Evolutionary conservation across 2,329 filamentous ascomycete species (phyloP).

Genomic region (Pseudogymnoascus sp.): DNA sequence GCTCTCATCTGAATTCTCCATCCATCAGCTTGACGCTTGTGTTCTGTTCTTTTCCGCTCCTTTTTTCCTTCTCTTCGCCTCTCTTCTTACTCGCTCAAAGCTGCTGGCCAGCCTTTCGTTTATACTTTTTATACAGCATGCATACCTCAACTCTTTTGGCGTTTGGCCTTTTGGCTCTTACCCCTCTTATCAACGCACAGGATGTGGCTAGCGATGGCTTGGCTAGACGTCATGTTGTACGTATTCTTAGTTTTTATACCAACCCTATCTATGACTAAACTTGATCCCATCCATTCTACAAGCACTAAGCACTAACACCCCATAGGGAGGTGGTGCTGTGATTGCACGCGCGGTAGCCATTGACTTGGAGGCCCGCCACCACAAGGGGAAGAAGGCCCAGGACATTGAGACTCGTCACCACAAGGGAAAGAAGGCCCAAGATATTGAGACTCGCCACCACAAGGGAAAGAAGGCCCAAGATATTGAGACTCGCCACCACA

Average conservation of each 20-base stretch:
- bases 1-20: conserved; percentile 17
- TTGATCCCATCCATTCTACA: background rate
- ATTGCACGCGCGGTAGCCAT: background rate
- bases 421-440: background rate
- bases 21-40: conserved; percentile 13
- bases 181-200: conserved; percentile 20
- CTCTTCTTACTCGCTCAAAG: conserved; percentile 18
- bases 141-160: conserved; percentile 21
- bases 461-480: conserved; percentile 13
- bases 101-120: conserved; percentile 27
- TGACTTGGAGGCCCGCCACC: conserved; percentile 13
- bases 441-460: conserved; percentile 13
- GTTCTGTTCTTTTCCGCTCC: conserved; percentile 12
- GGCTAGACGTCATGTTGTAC: conserved; percentile 16
- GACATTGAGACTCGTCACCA: conserved; percentile 8
- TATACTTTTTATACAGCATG: conserved; percentile 23
- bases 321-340: conserved; percentile 13
- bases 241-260: background rate
- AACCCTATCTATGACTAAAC: too few relatives aligned
- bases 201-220: conserved; percentile 14
- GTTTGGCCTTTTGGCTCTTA: conserved; percentile 24
- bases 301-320: background rate
- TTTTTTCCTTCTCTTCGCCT: conserved; percentile 13
- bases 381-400: conserved; percentile 14
- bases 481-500: conserved; percentile 14